These are phyloP conservation scores for Tulasnella sp. DNA, from an alignment of 768 basidiomycete species.

Conservation along the genomic window DNA sequence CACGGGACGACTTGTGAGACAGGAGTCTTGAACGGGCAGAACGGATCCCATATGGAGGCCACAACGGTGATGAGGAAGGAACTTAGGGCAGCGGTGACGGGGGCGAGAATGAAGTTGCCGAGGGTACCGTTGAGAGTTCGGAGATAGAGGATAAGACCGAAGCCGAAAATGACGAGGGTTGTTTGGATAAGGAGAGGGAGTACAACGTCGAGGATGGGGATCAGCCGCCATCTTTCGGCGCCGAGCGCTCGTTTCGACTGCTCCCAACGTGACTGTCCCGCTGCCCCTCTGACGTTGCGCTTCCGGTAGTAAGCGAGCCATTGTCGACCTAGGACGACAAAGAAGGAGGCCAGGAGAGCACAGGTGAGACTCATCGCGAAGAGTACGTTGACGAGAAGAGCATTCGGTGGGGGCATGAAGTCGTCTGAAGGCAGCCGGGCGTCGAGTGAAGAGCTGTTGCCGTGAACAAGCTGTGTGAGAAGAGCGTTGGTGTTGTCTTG, in stretches of 20 bases:
- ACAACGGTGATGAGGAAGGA: background rate
- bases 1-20: background rate
- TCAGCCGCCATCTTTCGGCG: background rate
- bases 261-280: background rate
- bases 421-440: background rate
- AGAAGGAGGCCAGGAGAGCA: slow-evolving; percentile 1
- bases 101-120: background rate
- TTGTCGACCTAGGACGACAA: slow-evolving; percentile 1
- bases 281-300: background rate
- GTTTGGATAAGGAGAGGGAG: background rate
- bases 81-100: background rate
- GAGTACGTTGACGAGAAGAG: background rate
- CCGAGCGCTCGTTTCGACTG: background rate
- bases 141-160: slow-evolving; percentile 1
- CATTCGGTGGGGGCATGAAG: background rate
- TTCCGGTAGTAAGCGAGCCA: slow-evolving; percentile 9
- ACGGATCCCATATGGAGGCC: background rate
- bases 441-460: background rate
- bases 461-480: background rate
- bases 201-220: background rate
- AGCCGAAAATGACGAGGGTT: slow-evolving; percentile 1
- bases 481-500: slow-evolving; percentile 7
- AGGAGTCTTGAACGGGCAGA: slow-evolving; percentile 4
- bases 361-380: background rate
- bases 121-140: background rate